These are phyloP conservation scores for Avicennia marina DNA, from an alignment of 257 asterid genomes.

Conservation along the genomic window DNA sequence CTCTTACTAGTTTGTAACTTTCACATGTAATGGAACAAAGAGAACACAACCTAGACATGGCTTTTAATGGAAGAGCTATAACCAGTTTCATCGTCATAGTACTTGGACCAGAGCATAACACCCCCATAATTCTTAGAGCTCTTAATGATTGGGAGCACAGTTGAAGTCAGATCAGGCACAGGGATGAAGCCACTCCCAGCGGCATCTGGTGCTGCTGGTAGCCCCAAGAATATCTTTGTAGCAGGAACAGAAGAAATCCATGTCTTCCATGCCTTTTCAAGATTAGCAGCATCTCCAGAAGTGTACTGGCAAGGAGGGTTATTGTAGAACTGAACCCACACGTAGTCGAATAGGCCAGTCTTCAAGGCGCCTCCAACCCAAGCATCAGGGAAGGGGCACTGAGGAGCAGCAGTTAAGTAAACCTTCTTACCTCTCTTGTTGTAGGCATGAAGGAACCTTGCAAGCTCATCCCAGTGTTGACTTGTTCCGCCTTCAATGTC, in stretches of 20 bases:
- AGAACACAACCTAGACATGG: slow-evolving; percentile 27
- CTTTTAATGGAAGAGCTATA: slow-evolving; percentile 50
- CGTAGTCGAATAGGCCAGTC: slow-evolving; percentile 56
- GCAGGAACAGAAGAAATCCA: slow-evolving; percentile 47
- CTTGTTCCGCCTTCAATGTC: slow-evolving; percentile 50
- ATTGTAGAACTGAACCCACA: slow-evolving; percentile 62
- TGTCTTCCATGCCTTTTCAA: slow-evolving; percentile 37
- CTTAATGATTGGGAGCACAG: slow-evolving; percentile 49
- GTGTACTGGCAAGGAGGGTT: slow-evolving; percentile 51
- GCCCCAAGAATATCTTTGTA: slow-evolving; percentile 42
- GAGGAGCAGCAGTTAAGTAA: slow-evolving; percentile 52
- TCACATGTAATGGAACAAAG: too few species aligned
- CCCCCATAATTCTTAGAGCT: slow-evolving; percentile 60
- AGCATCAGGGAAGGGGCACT: slow-evolving; percentile 57
- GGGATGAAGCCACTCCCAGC: slow-evolving; percentile 62
- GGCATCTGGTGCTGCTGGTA: slow-evolving; percentile 58
- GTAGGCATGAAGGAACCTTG: slow-evolving; percentile 26
- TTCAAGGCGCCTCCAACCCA: slow-evolving; percentile 45
- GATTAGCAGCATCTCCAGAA: slow-evolving; percentile 21
- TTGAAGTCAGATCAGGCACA: slow-evolving; percentile 30
- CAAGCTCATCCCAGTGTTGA: slow-evolving; percentile 53
- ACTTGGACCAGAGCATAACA: slow-evolving; percentile 61
- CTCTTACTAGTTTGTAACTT: too few species aligned
- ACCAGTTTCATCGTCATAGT: slow-evolving; percentile 46
- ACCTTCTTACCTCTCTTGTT: slow-evolving; percentile 43